Conservation (phyloP, 164 flowering plant species). For the Stephania yunnanensis region DNA sequence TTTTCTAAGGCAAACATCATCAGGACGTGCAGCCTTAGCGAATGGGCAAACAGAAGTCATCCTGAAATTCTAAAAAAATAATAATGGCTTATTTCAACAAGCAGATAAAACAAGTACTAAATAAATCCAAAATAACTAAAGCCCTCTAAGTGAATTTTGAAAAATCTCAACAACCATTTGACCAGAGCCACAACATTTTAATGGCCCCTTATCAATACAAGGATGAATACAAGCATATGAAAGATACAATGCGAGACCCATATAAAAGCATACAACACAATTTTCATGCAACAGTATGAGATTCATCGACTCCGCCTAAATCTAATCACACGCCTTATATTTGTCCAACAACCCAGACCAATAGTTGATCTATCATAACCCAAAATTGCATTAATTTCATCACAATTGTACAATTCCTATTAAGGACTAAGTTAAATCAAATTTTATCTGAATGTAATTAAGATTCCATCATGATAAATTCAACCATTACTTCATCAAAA, state of each 20-base stretch:
- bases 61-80: conserved; percentile 3
- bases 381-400: background rate
- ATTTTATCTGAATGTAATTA: no score
- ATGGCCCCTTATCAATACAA: background rate
- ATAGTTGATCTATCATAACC: background rate
- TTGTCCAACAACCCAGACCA: background rate
- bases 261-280: background rate
- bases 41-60: conserved; percentile 81
- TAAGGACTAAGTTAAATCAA: background rate
- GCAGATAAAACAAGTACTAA: background rate
- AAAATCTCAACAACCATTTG: background rate
- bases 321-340: background rate
- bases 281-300: background rate
- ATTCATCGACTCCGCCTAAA: background rate
- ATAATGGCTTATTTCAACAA: background rate
- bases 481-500: background rate
- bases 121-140: background rate
- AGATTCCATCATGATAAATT: background rate
- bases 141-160: background rate
- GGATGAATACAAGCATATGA: background rate
- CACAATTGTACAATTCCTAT: background rate
- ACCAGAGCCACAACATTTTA: background rate
- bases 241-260: background rate
- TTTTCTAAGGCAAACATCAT: conserved; percentile 35
- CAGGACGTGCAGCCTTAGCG: conserved; percentile 50